Evolutionary conservation across 192 early-diverging fungal genomes (phyloP).

Genomic region (Coemansia sp.): DNA sequence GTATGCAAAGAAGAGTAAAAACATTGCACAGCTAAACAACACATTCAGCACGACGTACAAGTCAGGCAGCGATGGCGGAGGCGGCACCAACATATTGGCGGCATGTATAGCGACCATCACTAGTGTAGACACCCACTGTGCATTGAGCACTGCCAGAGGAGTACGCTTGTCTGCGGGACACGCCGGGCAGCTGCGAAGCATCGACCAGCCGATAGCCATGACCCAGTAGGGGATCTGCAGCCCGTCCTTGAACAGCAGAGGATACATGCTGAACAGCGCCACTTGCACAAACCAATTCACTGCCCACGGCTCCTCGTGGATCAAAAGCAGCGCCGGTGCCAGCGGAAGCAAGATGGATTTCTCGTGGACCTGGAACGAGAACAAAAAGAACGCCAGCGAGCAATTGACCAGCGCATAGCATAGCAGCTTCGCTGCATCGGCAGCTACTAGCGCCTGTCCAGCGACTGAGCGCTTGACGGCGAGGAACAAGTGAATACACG

Average conservation of each 20-base stretch:
- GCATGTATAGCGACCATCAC: constrained; percentile 62
- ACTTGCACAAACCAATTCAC: constrained; percentile 73
- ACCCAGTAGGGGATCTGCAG: constrained; percentile 73
- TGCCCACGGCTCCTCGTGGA: constrained; percentile 67
- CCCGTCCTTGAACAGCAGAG: constrained; percentile 77
- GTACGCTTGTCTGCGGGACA: constrained; percentile 23
- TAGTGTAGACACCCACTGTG: constrained; percentile 38
- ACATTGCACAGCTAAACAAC: constrained; percentile 65
- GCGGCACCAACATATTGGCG: constrained; percentile 60
- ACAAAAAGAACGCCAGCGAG: constrained; percentile 90
- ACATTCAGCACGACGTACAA: constrained; percentile 81
- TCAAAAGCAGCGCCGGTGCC: constrained; percentile 74
- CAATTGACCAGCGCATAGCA: constrained; percentile 74
- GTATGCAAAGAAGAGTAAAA: constrained; percentile 67
- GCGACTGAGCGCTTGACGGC: constrained; percentile 45
- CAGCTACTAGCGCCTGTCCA: neutral
- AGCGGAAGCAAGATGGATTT: constrained; percentile 91
- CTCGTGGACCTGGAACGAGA: constrained; percentile 98
- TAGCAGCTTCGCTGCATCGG: constrained; percentile 42
- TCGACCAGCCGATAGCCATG: constrained; percentile 74
- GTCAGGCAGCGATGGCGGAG: constrained; percentile 77
- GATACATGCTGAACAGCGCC: constrained; percentile 89
- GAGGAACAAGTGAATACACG: constrained; percentile 66
- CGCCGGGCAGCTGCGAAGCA: constrained; percentile 55
- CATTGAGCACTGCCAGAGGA: constrained; percentile 8